These are phyloP conservation scores for Chaetomium tenue DNA, from an alignment of 495 filamentous ascomycete species.

Conservation along the genomic window DNA sequence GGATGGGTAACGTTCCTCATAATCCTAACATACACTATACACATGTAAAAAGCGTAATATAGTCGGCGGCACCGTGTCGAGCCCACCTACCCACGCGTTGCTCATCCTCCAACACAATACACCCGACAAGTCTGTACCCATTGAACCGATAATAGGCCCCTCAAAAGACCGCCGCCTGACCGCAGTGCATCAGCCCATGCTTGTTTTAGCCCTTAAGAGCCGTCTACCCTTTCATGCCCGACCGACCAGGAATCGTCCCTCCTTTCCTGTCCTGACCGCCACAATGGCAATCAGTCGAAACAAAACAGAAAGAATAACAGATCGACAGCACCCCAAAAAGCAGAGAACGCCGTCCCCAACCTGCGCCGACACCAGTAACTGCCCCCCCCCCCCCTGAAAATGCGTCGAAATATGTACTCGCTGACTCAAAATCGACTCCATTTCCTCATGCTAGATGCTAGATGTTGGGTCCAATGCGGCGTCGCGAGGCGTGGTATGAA, in stretches of 20 bases:
- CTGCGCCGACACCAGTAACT: not conserved
- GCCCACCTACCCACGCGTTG: not conserved
- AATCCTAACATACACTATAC: conserved; percentile 40
- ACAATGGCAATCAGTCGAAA: not conserved
- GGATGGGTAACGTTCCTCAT: conserved; percentile 18
- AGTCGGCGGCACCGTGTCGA: conserved; percentile 13
- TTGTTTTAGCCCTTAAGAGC: not conserved
- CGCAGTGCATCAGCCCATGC: not conserved
- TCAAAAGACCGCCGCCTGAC: not conserved
- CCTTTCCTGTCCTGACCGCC: not conserved
- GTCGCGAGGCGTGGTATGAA: conserved; percentile 14
- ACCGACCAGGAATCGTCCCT: not conserved
- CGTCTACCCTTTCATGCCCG: not conserved
- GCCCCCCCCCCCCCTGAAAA: not conserved
- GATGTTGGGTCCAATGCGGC: conserved; percentile 13
- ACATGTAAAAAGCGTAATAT: conserved; percentile 36
- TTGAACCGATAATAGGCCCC: not conserved
- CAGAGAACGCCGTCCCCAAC: conserved; percentile 11
- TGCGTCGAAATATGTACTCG: conserved; percentile 19
- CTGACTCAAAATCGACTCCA: conserved; percentile 6
- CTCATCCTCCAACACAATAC: too few species aligned
- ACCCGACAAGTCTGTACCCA: not conserved
- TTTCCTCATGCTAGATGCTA: conserved; percentile 1
- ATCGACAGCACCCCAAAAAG: not conserved
- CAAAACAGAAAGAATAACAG: not conserved